phyloP scores from a whole-genome alignment of 768 basidiomycete genomes.

The Agrocybe chaxingu region DNA sequence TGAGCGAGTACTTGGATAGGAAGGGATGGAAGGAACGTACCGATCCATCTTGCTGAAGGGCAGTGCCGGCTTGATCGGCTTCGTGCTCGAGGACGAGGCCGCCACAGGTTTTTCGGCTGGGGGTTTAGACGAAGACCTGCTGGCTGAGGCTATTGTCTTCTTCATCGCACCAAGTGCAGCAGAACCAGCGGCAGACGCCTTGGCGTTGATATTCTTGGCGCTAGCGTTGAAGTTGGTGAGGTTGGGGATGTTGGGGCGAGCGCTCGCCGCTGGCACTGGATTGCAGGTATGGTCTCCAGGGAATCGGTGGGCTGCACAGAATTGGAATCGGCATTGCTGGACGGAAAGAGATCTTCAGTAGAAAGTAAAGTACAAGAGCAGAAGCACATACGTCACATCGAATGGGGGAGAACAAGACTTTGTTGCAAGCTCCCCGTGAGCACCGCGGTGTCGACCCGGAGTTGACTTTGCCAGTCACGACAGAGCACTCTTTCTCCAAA shows the following conservation, averaged over 20 bases:
- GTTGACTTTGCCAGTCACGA: constrained; percentile 61
- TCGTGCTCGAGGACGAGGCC: constrained; percentile 16
- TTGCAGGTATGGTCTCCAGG: constrained; percentile 66
- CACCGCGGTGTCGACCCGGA: constrained; percentile 58
- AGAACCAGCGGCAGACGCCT: constrained; percentile 29
- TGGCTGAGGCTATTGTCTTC: constrained; percentile 28
- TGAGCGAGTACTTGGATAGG: constrained; percentile 53
- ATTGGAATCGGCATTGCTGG: constrained; percentile 70
- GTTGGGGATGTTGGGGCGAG: constrained; percentile 13
- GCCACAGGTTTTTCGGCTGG: constrained; percentile 11
- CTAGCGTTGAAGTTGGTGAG: constrained; percentile 34
- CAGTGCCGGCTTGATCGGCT: constrained; percentile 14
- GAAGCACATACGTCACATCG: constrained; percentile 59
- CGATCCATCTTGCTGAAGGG: constrained; percentile 56
- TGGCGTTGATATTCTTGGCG: constrained; percentile 37
- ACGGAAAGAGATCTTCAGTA: not conserved
- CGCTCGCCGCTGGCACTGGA: constrained; percentile 11
- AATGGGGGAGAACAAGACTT: constrained; percentile 73
- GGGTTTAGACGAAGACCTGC: constrained; percentile 15
- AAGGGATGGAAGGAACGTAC: constrained; percentile 43
- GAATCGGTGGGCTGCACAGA: constrained; percentile 79
- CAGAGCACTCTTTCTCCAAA: constrained; percentile 61
- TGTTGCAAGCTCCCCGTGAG: constrained; percentile 61
- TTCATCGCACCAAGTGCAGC: constrained; percentile 28
- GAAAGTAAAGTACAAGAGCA: not conserved